A percentile compares a stretch with the other conserved stretches of the same genome.
These are phyloP conservation scores for Favolaschia claudopus DNA, from an alignment of 768 basidiomycete species.

Conservation along the genomic window DNA sequence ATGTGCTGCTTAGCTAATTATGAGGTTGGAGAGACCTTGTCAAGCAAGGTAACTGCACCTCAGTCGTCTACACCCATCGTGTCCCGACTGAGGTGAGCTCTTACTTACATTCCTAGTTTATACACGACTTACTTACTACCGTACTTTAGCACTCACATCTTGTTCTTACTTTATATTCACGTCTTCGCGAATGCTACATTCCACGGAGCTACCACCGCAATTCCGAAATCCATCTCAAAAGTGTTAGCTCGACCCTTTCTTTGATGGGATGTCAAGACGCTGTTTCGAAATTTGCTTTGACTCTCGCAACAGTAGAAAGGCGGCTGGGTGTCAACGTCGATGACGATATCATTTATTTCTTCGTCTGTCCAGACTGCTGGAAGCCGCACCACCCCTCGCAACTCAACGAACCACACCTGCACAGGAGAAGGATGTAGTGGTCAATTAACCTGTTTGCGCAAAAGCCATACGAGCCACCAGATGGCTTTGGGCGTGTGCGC, in stretches of 20 bases:
- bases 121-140: too few relatives aligned
- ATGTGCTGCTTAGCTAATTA: too few relatives aligned
- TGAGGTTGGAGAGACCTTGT: too few relatives aligned
- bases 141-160: too few relatives aligned
- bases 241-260: neutral
- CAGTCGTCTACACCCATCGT: too few relatives aligned
- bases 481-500: too few relatives aligned
- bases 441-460: too few relatives aligned
- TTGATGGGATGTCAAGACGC: neutral
- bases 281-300: neutral
- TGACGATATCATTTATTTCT: neutral
- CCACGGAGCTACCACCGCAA: neutral
- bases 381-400: neutral
- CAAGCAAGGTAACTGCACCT: too few relatives aligned
- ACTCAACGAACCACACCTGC: neutral
- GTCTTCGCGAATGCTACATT: neutral
- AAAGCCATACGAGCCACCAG: too few relatives aligned
- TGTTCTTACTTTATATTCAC: neutral
- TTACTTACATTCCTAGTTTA: too few relatives aligned
- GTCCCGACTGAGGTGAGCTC: too few relatives aligned
- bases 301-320: neutral
- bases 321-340: neutral
- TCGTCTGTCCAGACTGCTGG: neutral
- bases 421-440: neutral
- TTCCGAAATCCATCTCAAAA: neutral